Conservation (phyloP, 176 grass and related monocot genomes). For the Bolboschoenus planiculmis region DNA sequence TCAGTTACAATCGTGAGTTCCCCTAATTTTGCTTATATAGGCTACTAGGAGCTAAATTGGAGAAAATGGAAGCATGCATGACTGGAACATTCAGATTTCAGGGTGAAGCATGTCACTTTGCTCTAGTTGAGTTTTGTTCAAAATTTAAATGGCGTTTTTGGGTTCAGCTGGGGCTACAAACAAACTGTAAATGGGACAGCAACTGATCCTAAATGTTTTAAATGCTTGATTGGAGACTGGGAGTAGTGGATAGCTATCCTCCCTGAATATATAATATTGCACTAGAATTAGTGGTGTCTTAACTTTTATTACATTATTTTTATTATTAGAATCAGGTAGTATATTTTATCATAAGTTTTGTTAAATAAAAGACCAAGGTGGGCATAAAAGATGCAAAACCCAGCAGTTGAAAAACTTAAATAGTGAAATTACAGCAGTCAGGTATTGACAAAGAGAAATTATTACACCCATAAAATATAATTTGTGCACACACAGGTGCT, state of each 20-base stretch:
- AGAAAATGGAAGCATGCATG: background rate
- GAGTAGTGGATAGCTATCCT: background rate
- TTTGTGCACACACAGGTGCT: background rate
- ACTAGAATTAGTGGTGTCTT: background rate
- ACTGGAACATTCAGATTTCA: background rate
- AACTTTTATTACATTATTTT: background rate
- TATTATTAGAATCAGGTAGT: background rate
- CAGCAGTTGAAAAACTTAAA: background rate
- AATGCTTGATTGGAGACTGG: too few species aligned
- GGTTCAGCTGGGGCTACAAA: background rate
- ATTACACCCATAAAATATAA: background rate
- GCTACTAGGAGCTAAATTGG: background rate
- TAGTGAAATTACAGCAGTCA: background rate
- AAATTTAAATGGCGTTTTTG: background rate
- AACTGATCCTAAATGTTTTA: too few species aligned
- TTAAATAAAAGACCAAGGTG: background rate
- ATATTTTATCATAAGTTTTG: background rate
- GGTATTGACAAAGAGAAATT: background rate
- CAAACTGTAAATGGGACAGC: too few species aligned
- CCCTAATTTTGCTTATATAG: background rate
- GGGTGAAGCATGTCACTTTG: background rate
- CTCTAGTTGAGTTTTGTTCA: background rate
- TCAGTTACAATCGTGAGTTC: background rate
- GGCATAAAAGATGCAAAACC: background rate
- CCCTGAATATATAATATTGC: background rate